These are phyloP conservation scores for Phialophora tarda DNA, from an alignment of 2,329 filamentous ascomycete genomes.

Conservation along the genomic window DNA sequence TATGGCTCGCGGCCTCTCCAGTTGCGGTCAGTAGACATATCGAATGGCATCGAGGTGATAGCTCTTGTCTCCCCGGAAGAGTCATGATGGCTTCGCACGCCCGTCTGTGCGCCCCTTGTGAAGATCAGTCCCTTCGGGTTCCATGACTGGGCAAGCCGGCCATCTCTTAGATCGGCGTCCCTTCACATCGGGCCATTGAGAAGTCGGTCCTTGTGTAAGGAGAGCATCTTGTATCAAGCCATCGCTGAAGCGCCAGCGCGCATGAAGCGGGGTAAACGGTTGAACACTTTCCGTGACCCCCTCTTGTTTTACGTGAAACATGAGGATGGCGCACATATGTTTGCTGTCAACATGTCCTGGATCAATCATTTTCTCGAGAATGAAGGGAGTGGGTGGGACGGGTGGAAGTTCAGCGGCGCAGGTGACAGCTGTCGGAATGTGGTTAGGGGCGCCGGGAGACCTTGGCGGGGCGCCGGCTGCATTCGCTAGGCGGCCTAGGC, in stretches of 20 bases:
- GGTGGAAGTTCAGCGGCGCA: background rate
- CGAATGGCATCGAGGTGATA: background rate
- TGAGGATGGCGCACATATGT: constrained; percentile 4
- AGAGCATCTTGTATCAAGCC: background rate
- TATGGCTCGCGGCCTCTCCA: background rate
- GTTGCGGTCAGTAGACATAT: background rate
- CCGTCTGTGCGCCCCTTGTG: background rate
- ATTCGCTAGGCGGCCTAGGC: background rate
- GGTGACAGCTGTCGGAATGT: constrained; percentile 10
- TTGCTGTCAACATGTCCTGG: constrained; percentile 3
- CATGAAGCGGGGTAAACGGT: background rate
- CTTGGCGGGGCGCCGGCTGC: background rate
- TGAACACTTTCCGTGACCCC: background rate
- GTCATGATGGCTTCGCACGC: background rate
- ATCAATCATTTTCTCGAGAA: constrained; percentile 7
- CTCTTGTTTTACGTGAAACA: constrained; percentile 16
- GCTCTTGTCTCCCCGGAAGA: background rate
- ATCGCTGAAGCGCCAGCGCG: background rate
- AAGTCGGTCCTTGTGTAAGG: background rate
- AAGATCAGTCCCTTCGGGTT: background rate
- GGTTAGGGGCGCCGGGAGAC: background rate
- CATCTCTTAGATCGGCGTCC: background rate
- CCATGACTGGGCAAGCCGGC: background rate
- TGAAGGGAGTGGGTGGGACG: constrained; percentile 5
- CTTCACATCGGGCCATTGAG: background rate